Evolutionary conservation across 495 filamentous ascomycete species (phyloP).

Genomic region (Hypoxylon cercidicola): DNA sequence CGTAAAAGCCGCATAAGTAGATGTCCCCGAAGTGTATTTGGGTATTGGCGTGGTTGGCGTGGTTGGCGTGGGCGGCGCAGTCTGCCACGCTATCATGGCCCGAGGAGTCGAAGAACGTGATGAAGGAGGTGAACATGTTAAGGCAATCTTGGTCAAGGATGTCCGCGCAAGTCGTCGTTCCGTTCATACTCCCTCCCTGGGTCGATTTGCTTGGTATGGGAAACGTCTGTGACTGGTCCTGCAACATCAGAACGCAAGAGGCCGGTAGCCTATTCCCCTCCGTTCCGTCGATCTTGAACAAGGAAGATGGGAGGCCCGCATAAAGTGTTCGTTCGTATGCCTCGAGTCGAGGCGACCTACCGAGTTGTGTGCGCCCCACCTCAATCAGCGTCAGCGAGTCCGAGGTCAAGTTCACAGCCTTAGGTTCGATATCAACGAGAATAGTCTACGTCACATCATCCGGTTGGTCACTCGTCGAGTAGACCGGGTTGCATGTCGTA

Average conservation of each 20-base stretch:
- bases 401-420: not conserved
- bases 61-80: not conserved
- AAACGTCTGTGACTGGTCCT: not conserved
- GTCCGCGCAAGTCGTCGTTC: not conserved
- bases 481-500: not conserved
- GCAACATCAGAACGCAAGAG: not conserved
- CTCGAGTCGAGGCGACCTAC: not conserved
- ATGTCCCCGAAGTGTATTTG: not conserved
- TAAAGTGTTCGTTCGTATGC: not conserved
- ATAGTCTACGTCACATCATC: not conserved
- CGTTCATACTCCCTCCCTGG: not conserved
- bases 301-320: not conserved
- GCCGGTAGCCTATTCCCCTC: not conserved
- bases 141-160: slow-evolving; percentile 1
- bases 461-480: not conserved
- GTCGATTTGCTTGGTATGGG: not conserved
- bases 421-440: not conserved
- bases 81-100: not conserved
- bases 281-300: not conserved
- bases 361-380: not conserved
- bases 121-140: not conserved
- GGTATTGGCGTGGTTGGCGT: not conserved
- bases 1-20: not conserved
- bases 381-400: not conserved
- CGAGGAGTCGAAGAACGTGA: not conserved